phyloP scores from a whole-genome alignment of 495 filamentous ascomycete species.

The Penicillium goetzii region DNA sequence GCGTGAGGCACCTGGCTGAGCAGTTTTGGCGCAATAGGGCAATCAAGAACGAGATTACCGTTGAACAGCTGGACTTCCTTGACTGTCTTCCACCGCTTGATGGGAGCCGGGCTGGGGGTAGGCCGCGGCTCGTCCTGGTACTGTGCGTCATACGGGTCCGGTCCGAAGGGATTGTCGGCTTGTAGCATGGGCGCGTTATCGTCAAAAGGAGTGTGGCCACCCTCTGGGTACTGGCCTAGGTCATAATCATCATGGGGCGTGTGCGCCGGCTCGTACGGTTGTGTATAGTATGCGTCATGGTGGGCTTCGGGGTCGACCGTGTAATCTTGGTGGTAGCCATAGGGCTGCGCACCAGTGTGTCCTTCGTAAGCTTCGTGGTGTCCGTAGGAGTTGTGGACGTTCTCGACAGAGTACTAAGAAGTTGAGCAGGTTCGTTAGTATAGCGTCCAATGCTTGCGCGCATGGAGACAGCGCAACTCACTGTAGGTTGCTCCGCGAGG shows the following conservation, averaged over 20 bases:
- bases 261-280: conserved; percentile 70
- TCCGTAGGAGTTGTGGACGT: conserved; percentile 69
- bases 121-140: conserved; percentile 52
- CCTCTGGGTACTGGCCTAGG: conserved; percentile 53
- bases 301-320: conserved; percentile 78
- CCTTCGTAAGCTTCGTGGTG: conserved; percentile 68
- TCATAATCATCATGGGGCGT: conserved; percentile 62
- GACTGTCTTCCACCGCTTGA: conserved; percentile 96
- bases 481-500: conserved; percentile 72
- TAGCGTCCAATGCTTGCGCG: background rate
- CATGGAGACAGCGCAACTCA: conserved; percentile 41
- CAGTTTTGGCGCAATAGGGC: conserved; percentile 88
- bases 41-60: conserved; percentile 96
- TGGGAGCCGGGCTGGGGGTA: conserved; percentile 64
- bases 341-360: conserved; percentile 50
- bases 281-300: conserved; percentile 84
- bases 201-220: conserved; percentile 57
- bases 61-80: conserved; percentile 97
- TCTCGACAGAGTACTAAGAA: conserved; percentile 77
- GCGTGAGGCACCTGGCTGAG: conserved; percentile 85
- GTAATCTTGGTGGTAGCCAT: conserved; percentile 63
- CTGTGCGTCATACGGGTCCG: conserved; percentile 53
- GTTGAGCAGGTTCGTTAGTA: conserved; percentile 18
- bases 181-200: conserved; percentile 66
- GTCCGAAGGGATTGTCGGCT: conserved; percentile 58